Evolutionary conservation across 2,329 filamentous ascomycete genomes (phyloP).

Genomic region (Microdochium bolleyi): DNA sequence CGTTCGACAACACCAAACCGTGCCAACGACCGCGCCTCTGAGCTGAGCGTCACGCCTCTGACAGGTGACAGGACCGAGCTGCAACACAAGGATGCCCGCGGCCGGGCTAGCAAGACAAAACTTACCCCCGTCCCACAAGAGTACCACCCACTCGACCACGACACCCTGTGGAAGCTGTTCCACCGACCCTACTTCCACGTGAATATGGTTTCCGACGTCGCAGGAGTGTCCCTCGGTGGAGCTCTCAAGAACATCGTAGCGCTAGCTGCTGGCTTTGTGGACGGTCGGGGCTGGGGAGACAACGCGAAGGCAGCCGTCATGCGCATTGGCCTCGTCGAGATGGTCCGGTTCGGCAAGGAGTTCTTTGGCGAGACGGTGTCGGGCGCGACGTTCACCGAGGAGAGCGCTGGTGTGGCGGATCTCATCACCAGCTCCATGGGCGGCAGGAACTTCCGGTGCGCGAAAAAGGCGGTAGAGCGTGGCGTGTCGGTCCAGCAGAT

Average conservation of each 20-base stretch:
- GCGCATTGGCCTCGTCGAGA: slow-evolving; percentile 90
- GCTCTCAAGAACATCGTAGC: slow-evolving; percentile 97
- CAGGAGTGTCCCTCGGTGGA: slow-evolving; percentile 87
- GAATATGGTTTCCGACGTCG: slow-evolving; percentile 88
- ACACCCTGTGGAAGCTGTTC: slow-evolving; percentile 78
- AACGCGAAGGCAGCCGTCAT: slow-evolving; percentile 99
- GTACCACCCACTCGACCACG: slow-evolving; percentile 81
- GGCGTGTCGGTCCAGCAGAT: slow-evolving; percentile 78
- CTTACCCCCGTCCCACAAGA: slow-evolving; percentile 71
- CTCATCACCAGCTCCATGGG: slow-evolving; percentile 90
- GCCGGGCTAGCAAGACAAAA: slow-evolving; percentile 58
- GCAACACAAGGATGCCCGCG: slow-evolving; percentile 62
- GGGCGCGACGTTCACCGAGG: slow-evolving; percentile 87
- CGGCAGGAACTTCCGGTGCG: slow-evolving; percentile 90
- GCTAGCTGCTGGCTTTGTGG: slow-evolving; percentile 87
- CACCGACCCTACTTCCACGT: slow-evolving; percentile 97
- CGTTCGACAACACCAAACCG: slow-evolving; percentile 39
- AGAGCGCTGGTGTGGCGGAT: slow-evolving; percentile 91
- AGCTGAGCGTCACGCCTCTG: slow-evolving; percentile 43
- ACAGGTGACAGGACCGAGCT: slow-evolving; percentile 24
- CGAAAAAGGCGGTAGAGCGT: slow-evolving; percentile 76
- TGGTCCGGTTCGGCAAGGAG: slow-evolving; percentile 89
- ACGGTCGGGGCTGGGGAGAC: slow-evolving; percentile 94
- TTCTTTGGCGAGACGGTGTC: slow-evolving; percentile 83
- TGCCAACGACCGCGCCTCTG: slow-evolving; percentile 30